phyloP scores from a whole-genome alignment of 805 yeast species.

The Wickerhamomyces sydowiorum region DNA sequence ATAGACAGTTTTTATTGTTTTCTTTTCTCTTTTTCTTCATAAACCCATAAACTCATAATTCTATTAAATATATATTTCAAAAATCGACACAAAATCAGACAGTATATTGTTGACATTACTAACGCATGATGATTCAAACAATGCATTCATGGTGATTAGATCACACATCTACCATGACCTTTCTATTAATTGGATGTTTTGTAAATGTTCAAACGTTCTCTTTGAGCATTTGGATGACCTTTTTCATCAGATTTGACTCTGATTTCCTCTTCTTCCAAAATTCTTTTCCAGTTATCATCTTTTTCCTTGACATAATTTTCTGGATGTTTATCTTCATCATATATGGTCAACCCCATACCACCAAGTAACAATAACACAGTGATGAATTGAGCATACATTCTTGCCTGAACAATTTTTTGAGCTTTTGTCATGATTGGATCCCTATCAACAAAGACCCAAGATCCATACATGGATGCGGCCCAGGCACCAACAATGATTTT shows the following conservation, averaged over 20 bases:
- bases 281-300: constrained; percentile 41
- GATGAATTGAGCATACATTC: constrained; percentile 86
- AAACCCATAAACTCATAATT: background rate
- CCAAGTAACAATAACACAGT: constrained; percentile 68
- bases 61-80: too few species aligned
- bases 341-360: constrained; percentile 60
- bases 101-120: too few species aligned
- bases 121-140: background rate
- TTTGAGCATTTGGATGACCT: constrained; percentile 16
- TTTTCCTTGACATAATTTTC: constrained; percentile 29
- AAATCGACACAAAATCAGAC: background rate
- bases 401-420: constrained; percentile 81
- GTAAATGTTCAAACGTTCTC: constrained; percentile 32
- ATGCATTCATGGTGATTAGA: too few species aligned
- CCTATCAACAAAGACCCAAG: constrained; percentile 67
- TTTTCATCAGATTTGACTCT: constrained; percentile 18
- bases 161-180: too few species aligned
- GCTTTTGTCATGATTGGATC: constrained; percentile 71
- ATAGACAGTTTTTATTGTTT: too few species aligned
- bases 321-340: constrained; percentile 51
- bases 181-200: constrained; percentile 5
- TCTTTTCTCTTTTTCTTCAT: background rate
- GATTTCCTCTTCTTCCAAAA: constrained; percentile 37
- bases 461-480: constrained; percentile 77
- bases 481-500: constrained; percentile 65